phyloP scores from a whole-genome alignment of 2,329 filamentous ascomycete species.

The Plenodomus lindquistii region DNA sequence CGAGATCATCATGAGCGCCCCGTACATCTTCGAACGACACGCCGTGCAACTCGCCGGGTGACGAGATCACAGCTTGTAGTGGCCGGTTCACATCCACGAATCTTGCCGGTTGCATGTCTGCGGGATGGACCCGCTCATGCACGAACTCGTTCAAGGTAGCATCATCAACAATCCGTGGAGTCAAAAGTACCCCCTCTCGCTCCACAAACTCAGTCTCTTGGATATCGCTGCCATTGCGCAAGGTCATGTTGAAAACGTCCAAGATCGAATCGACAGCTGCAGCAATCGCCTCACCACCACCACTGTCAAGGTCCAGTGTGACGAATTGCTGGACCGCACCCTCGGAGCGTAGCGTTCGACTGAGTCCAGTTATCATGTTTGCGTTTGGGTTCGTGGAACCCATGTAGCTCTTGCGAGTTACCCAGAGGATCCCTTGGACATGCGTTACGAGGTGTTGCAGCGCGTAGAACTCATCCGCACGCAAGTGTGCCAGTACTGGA shows the following conservation, averaged over 20 bases:
- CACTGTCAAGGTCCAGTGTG: slow-evolving; percentile 12
- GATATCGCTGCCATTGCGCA: background rate
- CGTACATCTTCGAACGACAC: slow-evolving; percentile 25
- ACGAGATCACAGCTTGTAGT: slow-evolving; percentile 13
- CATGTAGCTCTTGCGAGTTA: slow-evolving; percentile 6
- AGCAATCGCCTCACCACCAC: background rate
- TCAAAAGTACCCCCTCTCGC: slow-evolving; percentile 5
- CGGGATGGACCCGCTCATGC: slow-evolving; percentile 20
- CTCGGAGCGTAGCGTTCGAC: slow-evolving; percentile 15
- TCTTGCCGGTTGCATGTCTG: slow-evolving; percentile 15
- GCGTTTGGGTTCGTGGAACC: slow-evolving; percentile 5
- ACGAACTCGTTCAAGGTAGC: slow-evolving; percentile 26
- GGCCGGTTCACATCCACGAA: slow-evolving; percentile 17
- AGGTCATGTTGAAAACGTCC: background rate
- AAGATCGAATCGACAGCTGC: background rate
- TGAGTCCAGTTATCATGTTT: slow-evolving; percentile 17
- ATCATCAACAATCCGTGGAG: slow-evolving; percentile 22
- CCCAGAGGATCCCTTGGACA: slow-evolving; percentile 13
- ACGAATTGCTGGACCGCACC: slow-evolving; percentile 11
- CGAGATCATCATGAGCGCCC: background rate
- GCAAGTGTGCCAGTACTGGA: slow-evolving; percentile 8
- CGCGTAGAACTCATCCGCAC: slow-evolving; percentile 2
- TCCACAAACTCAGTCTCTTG: slow-evolving; percentile 13
- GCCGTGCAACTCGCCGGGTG: slow-evolving; percentile 18
- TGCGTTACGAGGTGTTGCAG: slow-evolving; percentile 4